Evolutionary conservation across 1,284 basidiomycete species (phyloP).

Genomic region (Naganishia sp.): DNA sequence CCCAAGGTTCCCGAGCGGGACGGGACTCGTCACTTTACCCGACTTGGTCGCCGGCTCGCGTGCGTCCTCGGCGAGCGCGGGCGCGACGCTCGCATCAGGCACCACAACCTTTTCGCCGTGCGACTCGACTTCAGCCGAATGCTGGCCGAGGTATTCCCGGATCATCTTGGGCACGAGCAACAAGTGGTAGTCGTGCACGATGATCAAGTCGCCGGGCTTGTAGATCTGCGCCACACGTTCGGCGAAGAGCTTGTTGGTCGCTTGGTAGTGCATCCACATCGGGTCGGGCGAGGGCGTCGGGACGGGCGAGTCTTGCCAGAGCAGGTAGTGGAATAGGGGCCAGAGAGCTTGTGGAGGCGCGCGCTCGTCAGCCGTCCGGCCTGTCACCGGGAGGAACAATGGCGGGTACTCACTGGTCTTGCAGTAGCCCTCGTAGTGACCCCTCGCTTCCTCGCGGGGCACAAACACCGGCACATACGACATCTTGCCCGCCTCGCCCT

Average conservation of each 20-base stretch:
- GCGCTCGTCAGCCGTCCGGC: neutral
- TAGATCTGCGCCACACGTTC: conserved; percentile 72
- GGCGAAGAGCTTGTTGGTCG: conserved; percentile 85
- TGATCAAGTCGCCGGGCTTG: conserved; percentile 83
- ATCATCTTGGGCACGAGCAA: conserved; percentile 85
- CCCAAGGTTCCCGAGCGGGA: conserved; percentile 21
- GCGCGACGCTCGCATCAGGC: conserved; percentile 8
- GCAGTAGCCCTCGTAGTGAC: conserved; percentile 96
- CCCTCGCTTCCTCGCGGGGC: conserved; percentile 83
- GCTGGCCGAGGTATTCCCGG: conserved; percentile 73
- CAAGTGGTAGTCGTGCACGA: conserved; percentile 91
- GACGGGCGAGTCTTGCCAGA: conserved; percentile 82
- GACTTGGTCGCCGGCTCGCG: conserved; percentile 3
- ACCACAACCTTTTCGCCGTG: conserved; percentile 11
- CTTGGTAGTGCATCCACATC: conserved; percentile 80
- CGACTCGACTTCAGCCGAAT: conserved; percentile 39
- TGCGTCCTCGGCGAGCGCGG: conserved; percentile 22
- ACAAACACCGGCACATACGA: conserved; percentile 89
- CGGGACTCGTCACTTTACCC: conserved; percentile 26
- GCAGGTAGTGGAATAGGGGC: conserved; percentile 97
- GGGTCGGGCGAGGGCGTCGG: conserved; percentile 62
- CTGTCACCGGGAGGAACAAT: conserved; percentile 15
- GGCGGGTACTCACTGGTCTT: conserved; percentile 74
- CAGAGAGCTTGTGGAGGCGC: conserved; percentile 68
- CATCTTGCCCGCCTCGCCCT: conserved; percentile 59